These are phyloP conservation scores for Vitis hybrid DNA, from an alignment of 177 flowering plant genomes.

Conservation along the genomic window DNA sequence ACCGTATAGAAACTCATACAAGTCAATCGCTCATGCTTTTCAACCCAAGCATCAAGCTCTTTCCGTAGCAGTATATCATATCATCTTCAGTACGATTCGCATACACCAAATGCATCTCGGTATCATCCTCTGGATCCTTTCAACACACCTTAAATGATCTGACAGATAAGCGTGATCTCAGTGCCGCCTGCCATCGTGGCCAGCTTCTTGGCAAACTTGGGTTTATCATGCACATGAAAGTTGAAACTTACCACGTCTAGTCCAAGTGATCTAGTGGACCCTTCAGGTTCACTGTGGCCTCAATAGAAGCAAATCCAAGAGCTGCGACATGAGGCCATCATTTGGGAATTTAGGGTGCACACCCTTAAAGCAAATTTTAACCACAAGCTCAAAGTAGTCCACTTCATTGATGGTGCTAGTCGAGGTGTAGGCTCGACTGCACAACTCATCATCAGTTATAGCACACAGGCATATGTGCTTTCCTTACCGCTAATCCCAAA, in stretches of 20 bases:
- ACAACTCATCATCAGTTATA: conserved; percentile 56
- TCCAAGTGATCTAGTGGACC: conserved; percentile 92
- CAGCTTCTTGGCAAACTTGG: conserved; percentile 61
- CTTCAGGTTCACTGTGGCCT: conserved; percentile 68
- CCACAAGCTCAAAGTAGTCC: conserved; percentile 77
- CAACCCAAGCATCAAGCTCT: conserved; percentile 81
- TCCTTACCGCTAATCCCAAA: conserved; percentile 78
- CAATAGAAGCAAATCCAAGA: conserved; percentile 60
- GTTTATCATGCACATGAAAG: conserved; percentile 68
- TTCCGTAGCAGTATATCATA: conserved; percentile 52
- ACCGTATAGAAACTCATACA: no score
- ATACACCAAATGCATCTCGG: conserved; percentile 86
- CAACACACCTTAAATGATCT: conserved; percentile 76
- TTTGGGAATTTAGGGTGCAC: conserved; percentile 77
- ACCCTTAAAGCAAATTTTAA: conserved; percentile 73
- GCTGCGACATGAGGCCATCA: conserved; percentile 84
- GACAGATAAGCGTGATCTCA: conserved; percentile 92
- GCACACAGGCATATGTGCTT: conserved; percentile 87
- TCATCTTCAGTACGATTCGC: conserved; percentile 92
- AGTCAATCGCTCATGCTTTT: conserved; percentile 41
- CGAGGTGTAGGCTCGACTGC: conserved; percentile 94
- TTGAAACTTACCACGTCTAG: conserved; percentile 46
- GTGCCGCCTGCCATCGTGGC: conserved; percentile 97
- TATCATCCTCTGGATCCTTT: conserved; percentile 78
- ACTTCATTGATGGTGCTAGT: conserved; percentile 61